A percentile compares a stretch with the other conserved stretches of the same genome.
phyloP scores from a whole-genome alignment of 192 early-diverging fungal genomes.

The Backusella morwellensis region DNA sequence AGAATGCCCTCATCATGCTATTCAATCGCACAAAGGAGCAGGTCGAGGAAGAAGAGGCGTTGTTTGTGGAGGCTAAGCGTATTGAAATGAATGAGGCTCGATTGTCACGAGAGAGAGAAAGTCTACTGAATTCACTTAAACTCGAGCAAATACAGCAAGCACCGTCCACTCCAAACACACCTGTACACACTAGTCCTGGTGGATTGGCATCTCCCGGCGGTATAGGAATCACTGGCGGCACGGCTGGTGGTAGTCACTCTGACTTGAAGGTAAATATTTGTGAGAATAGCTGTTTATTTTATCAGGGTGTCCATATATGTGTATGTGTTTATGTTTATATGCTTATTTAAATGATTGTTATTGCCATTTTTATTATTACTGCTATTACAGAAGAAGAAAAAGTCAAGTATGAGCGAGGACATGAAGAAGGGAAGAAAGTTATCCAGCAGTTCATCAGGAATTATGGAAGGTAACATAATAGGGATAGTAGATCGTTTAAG shows the following conservation, averaged over 20 bases:
- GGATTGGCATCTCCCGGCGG: conserved; percentile 27
- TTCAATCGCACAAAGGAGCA: conserved; percentile 74
- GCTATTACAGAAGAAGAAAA: conserved; percentile 33
- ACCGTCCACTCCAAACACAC: conserved; percentile 24
- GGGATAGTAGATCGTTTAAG: background rate
- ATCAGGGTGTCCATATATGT: background rate
- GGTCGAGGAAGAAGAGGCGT: conserved; percentile 82
- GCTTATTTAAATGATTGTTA: background rate
- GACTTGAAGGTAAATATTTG: conserved; percentile 25
- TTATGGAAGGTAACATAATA: conserved; percentile 16
- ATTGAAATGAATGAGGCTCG: conserved; percentile 81
- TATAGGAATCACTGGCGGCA: conserved; percentile 38
- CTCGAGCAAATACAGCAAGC: conserved; percentile 45
- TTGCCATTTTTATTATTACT: no score
- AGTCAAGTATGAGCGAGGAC: conserved; percentile 21
- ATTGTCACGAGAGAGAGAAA: conserved; percentile 77
- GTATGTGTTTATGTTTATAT: background rate
- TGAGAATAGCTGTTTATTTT: background rate
- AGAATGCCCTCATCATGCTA: conserved; percentile 72
- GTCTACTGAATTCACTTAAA: conserved; percentile 62
- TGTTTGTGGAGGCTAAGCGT: conserved; percentile 75
- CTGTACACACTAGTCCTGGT: conserved; percentile 5
- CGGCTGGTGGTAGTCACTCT: conserved; percentile 14
- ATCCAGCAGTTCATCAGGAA: conserved; percentile 20
- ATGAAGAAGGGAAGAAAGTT: conserved; percentile 26